Percentiles rank a stretch among this genome's conserved stretches.
Evolutionary conservation across 106 monocot genomes (phyloP).

Genomic region (Platanthera zijinensis): DNA sequence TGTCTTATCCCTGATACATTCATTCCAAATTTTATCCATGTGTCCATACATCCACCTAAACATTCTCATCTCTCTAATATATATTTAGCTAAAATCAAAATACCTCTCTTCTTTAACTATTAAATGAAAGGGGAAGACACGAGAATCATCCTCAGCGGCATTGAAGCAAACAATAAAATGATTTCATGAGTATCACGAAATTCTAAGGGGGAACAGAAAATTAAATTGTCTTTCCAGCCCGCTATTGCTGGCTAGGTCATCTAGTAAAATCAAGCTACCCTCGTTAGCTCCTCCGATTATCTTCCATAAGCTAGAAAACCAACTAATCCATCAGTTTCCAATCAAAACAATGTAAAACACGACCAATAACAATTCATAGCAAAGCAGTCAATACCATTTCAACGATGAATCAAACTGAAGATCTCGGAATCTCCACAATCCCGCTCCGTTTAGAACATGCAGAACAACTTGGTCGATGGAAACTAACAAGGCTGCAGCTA

Average conservation of each 20-base stretch:
- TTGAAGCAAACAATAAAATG: neutral
- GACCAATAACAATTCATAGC: neutral
- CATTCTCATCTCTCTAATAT: neutral
- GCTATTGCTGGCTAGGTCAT: neutral
- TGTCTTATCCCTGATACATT: too few species aligned
- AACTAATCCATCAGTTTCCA: neutral
- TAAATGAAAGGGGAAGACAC: neutral
- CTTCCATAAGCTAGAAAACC: neutral
- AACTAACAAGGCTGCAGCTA: neutral
- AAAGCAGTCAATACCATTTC: conserved; percentile 10
- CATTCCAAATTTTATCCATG: too few species aligned
- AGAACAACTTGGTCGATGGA: neutral
- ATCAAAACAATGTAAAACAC: neutral
- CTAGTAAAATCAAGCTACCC: neutral
- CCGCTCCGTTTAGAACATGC: neutral
- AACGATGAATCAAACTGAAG: neutral
- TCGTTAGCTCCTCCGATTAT: neutral
- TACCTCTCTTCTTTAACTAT: neutral
- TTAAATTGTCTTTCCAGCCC: neutral
- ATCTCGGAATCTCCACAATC: neutral
- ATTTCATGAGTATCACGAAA: neutral
- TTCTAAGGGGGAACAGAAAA: neutral
- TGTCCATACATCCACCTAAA: too few species aligned
- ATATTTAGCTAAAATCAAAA: neutral
- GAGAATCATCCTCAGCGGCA: neutral